Evolutionary conservation across 768 basidiomycete species (phyloP).

Genomic region (Clavaria fumosa): DNA sequence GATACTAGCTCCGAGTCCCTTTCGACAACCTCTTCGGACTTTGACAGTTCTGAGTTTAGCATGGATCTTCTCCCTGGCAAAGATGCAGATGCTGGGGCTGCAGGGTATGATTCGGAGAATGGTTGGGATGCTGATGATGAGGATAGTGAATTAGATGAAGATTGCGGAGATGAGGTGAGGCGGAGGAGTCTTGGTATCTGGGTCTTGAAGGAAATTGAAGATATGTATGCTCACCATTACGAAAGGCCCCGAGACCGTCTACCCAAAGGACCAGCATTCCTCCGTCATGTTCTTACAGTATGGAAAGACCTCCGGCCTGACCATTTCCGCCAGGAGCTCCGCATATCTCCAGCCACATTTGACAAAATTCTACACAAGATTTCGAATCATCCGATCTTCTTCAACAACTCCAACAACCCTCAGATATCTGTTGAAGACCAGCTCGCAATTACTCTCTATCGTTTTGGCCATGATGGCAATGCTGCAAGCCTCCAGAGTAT

Average conservation of each 20-base stretch:
- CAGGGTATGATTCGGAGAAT: not conserved
- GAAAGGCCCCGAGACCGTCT: constrained; percentile 9
- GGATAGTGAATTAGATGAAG: not conserved
- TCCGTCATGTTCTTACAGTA: constrained; percentile 11
- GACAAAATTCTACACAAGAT: constrained; percentile 17
- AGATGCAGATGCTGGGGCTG: not conserved
- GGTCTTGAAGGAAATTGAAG: constrained; percentile 5
- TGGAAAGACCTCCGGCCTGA: constrained; percentile 14
- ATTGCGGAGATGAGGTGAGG: not conserved
- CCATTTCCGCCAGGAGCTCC: constrained; percentile 18
- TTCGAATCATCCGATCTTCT: constrained; percentile 13
- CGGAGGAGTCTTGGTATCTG: constrained; percentile 1
- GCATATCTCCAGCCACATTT: constrained; percentile 21
- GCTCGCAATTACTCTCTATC: constrained; percentile 24
- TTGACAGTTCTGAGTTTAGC: too few species aligned
- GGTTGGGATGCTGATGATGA: not conserved
- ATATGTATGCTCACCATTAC: constrained; percentile 11
- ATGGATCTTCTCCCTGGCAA: too few species aligned
- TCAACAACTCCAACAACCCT: constrained; percentile 15
- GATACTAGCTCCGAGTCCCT: too few species aligned
- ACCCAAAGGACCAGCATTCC: constrained; percentile 7
- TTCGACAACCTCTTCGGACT: too few species aligned
- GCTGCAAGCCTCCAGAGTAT: constrained; percentile 19
- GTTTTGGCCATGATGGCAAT: constrained; percentile 27
- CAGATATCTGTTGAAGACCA: constrained; percentile 19